Evolutionary conservation across 768 basidiomycete genomes (phyloP), one percentile per base, ranked within the genome.

Genomic region (Amanita jacksonii): DNA sequence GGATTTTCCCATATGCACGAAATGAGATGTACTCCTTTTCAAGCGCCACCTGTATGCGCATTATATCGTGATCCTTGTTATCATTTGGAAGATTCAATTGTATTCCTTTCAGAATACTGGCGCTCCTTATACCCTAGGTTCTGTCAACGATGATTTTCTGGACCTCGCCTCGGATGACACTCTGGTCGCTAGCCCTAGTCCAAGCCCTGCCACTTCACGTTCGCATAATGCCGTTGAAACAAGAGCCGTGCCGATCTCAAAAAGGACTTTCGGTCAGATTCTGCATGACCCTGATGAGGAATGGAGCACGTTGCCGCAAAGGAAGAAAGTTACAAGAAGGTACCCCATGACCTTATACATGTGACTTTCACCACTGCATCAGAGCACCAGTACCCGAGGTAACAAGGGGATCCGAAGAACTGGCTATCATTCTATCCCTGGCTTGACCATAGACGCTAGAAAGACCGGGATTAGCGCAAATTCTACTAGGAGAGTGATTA

Each of bases 101-200:
- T 23, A 20, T 13, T 24, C 18, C 16, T 13, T 22, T 22, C 30
- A 42, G 41, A n/a, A 33, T 33, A 22, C 8, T n/a, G n/a, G 13
- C 23, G 5, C 34, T n/a, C 6, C 22, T 15, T 15, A 18, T n/a
- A 7, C 33, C 23, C 19, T 23, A 10, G 32, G 10, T 20, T 24
- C 20, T 15, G n/a, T 8, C 15, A 36, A 18, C 25, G 43, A 45
- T 15, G 44, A 45, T 15, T 12, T 31, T 4, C n/a, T n/a, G n/a
- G 44, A 38, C 10, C 28, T 38, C n/a, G 19, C 44, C 4, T 45
- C 44, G n/a, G 44, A 45, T n/a, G 44, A 45, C 30, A 45, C 44
- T 4, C 19, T 45, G 38, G 44, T 45, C 28, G 44, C 44, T 25
- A 45, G 44, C 22, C 44, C 36, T 12, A 31, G 22, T 1, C 44